phyloP scores from a whole-genome alignment of 2,329 filamentous ascomycete genomes.

The Plectosphaerella sp. region DNA sequence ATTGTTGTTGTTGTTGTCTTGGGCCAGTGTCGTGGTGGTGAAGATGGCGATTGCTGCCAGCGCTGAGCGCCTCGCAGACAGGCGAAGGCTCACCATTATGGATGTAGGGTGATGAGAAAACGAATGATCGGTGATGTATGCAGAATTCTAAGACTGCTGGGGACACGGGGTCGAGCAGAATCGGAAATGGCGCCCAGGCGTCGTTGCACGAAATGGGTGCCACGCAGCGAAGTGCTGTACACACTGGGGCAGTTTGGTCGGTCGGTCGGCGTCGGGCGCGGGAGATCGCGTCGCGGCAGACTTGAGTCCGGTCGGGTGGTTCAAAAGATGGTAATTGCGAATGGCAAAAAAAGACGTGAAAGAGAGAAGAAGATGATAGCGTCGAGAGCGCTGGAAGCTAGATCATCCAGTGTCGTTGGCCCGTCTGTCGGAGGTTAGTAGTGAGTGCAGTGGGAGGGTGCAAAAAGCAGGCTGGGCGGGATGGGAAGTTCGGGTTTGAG shows the following conservation, averaged over 20 bases:
- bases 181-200: neutral
- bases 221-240: neutral
- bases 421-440: neutral
- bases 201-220: neutral
- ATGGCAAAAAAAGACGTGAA: neutral
- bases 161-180: neutral
- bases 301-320: neutral
- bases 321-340: neutral
- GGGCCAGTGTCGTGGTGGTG: conserved; percentile 25
- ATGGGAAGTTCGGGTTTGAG: no score
- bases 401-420: neutral
- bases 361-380: neutral
- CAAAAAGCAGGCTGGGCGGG: neutral
- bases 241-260: neutral
- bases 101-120: neutral
- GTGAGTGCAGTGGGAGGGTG: neutral
- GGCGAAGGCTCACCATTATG: conserved; percentile 7
- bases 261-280: neutral
- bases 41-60: conserved; percentile 50
- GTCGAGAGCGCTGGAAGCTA: neutral
- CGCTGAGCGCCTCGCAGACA: conserved; percentile 7
- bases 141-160: neutral
- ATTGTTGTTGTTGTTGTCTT: conserved; percentile 17
- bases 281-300: neutral
- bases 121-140: neutral